phyloP scores from a whole-genome alignment of 192 early-diverging fungal genomes.

The Backusella tuberculispora region DNA sequence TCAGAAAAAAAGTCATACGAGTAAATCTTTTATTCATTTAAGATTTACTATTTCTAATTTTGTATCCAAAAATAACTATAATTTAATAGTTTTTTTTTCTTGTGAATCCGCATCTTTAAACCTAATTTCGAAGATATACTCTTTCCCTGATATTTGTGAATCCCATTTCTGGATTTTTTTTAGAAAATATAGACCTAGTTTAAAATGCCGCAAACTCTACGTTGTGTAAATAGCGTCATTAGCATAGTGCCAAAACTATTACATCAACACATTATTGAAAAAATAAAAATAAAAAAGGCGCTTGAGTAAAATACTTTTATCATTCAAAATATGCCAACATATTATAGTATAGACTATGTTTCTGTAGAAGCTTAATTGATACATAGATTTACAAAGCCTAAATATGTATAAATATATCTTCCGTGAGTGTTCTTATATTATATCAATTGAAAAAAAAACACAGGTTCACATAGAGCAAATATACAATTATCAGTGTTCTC shows the following conservation, averaged over 20 bases:
- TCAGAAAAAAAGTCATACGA: slow-evolving; percentile 5
- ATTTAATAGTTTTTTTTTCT: neutral
- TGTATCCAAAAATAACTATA: neutral
- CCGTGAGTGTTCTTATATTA: neutral
- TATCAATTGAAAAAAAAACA: neutral
- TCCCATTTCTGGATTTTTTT: slow-evolving; percentile 7
- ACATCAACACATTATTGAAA: neutral
- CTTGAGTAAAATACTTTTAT: no score
- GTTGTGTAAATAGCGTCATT: neutral
- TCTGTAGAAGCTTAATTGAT: no score
- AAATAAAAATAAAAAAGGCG: no score
- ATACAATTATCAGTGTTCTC: neutral
- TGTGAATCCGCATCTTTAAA: neutral
- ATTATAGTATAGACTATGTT: no score
- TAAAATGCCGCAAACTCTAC: neutral
- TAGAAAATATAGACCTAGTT: neutral
- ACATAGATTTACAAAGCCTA: neutral
- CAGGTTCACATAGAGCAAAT: neutral
- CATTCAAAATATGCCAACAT: no score
- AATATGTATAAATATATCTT: neutral
- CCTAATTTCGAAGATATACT: neutral
- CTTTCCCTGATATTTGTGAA: neutral
- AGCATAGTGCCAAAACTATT: no score
- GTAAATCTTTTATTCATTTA: neutral
- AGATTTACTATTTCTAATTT: neutral